Evolutionary conservation across 2,329 filamentous ascomycete species (phyloP), one percentile per base, ranked within the genome.

Genomic region (Alternaria consortialis): DNA sequence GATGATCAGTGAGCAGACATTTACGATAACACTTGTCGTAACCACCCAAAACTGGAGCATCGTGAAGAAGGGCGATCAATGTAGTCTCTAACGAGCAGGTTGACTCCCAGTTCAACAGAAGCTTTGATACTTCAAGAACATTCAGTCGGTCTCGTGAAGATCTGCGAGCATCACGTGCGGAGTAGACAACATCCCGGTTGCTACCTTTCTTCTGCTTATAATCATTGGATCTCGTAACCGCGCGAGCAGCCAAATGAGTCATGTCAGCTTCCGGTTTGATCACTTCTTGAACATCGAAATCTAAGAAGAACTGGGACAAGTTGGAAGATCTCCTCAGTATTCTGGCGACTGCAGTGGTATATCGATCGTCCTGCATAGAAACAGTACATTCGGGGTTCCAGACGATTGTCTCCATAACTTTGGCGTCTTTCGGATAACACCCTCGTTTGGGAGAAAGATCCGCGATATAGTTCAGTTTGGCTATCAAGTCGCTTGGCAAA

Each of bases 31-130:
- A 39, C 5, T 68, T 60, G 7, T 66, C 64, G 60, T 80, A 82
- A 0, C 84, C 81, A 3, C 78, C 77, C 55, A 85, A 76, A 4
- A 64, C 48, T 0, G 74, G 58, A 68, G 75, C 80, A 17, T 68
- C 44, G 17, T 80, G 68, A 0, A 84, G 58, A 3, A 71, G 56
- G 5, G 55, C n/a, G 0, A 58, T 25, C 2, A 74, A 47, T 7
- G 58, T 57, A 2, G 46, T 27, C 8, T 8, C 65, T 52, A 25
- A 57, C 48, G 2, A 17, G n/a, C n/a, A 66, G 12, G 17, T 56
- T 5, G 51, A 13, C 0, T 67, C 56, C 62, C 66, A 69, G 5
- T 57, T 5, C 1, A 50, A n/a, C 8, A 75, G 60, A 3, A 65
- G 12, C 8, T 52, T 64, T 2, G 68, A 62, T 4, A 74, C 52